Percentiles rank a stretch among this genome's conserved stretches.
These are phyloP conservation scores for Salix purpurea DNA, from an alignment of 345 rosid species.

Conservation along the genomic window DNA sequence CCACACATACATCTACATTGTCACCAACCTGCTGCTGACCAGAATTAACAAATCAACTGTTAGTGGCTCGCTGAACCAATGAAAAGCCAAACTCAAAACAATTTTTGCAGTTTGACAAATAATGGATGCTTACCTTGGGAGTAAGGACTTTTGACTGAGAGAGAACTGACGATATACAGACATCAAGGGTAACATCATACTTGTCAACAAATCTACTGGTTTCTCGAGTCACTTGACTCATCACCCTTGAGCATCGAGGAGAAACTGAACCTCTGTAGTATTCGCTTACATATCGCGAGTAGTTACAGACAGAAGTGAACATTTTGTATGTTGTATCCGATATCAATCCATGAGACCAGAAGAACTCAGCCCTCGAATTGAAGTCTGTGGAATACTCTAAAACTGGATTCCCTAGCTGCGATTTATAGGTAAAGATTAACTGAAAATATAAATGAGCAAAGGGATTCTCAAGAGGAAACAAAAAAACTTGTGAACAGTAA, in stretches of 20 bases:
- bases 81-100: not conserved
- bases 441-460: not conserved
- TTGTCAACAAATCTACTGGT: constrained; percentile 89
- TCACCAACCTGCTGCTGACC: constrained; percentile 68
- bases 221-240: constrained; percentile 74
- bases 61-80: not conserved
- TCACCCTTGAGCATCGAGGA: constrained; percentile 72
- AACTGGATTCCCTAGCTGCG: constrained; percentile 92
- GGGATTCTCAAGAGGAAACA: not conserved
- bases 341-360: constrained; percentile 97
- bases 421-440: not conserved
- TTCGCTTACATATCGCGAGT: constrained; percentile 85
- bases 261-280: constrained; percentile 74
- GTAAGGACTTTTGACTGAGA: constrained; percentile 69
- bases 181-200: constrained; percentile 94
- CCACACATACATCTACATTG: constrained; percentile 82
- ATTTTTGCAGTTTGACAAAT: not conserved
- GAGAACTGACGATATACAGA: constrained; percentile 72
- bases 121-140: constrained; percentile 51
- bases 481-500: not conserved
- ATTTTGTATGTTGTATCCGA: constrained; percentile 82
- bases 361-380: constrained; percentile 89
- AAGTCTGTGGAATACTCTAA: constrained; percentile 81
- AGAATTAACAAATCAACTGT: not conserved
- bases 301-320: constrained; percentile 84